Evolutionary conservation across 1,284 basidiomycete species (phyloP).

Genomic region (Sanghuangporus sanghuang): DNA sequence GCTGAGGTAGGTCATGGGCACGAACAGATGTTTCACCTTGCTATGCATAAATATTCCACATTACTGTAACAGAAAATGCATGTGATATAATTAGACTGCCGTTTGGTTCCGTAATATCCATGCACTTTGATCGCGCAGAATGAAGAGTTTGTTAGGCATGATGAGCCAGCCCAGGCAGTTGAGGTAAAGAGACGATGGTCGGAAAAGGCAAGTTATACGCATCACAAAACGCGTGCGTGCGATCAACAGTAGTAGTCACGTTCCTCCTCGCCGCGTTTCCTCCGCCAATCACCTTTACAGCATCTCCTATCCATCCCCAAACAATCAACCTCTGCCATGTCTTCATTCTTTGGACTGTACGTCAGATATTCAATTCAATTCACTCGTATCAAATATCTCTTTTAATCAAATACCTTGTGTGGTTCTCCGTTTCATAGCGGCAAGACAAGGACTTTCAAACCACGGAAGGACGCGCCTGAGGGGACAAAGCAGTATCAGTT

Average conservation of each 20-base stretch:
- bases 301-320: neutral
- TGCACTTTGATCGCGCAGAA: no score
- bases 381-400: neutral
- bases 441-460: conserved; percentile 95
- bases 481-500: conserved; percentile 97
- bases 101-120: no score
- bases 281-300: no score
- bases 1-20: neutral
- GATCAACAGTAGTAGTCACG: neutral
- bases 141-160: no score
- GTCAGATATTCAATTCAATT: conserved; percentile 25
- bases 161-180: no score
- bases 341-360: conserved; percentile 82
- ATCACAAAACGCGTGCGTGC: neutral
- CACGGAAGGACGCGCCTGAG: conserved; percentile 90
- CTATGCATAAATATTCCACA: neutral
- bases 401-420: neutral
- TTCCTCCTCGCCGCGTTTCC: neutral
- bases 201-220: no score
- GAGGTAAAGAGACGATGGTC: no score
- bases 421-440: conserved; percentile 42
- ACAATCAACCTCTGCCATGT: conserved; percentile 41
- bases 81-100: no score
- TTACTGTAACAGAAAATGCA: no score
- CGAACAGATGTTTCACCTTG: neutral